These are phyloP conservation scores for Ramaria sp. DNA, from an alignment of 768 basidiomycete genomes.

Conservation along the genomic window DNA sequence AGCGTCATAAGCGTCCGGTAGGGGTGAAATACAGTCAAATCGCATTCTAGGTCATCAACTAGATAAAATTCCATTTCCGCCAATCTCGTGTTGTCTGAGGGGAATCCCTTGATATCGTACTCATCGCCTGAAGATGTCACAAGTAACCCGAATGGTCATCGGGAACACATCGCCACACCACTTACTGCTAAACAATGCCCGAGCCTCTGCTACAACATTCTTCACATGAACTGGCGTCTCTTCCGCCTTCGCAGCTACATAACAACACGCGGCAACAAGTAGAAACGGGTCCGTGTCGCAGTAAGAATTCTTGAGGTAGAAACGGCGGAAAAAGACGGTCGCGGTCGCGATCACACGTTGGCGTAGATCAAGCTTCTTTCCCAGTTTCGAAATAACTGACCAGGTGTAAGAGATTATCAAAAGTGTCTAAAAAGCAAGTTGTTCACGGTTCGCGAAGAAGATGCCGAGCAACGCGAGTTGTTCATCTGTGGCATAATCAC, in stretches of 20 bases:
- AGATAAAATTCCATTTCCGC: slow-evolving; percentile 99
- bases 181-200: slow-evolving; percentile 58
- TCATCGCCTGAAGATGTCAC: slow-evolving; percentile 36
- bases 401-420: neutral
- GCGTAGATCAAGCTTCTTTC: slow-evolving; percentile 69
- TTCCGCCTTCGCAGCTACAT: slow-evolving; percentile 95
- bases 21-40: slow-evolving; percentile 88
- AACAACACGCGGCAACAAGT: slow-evolving; percentile 87
- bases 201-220: slow-evolving; percentile 76
- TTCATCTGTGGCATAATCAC: slow-evolving; percentile 71
- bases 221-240: slow-evolving; percentile 95
- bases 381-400: slow-evolving; percentile 76
- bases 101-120: slow-evolving; percentile 70
- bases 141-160: neutral
- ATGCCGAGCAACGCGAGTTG: slow-evolving; percentile 72
- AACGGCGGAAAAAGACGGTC: slow-evolving; percentile 91
- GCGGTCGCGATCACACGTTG: slow-evolving; percentile 93
- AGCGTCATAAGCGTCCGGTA: slow-evolving; percentile 81
- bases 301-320: slow-evolving; percentile 91
- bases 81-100: slow-evolving; percentile 79
- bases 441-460: slow-evolving; percentile 74
- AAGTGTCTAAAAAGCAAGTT: neutral
- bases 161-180: neutral
- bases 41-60: slow-evolving; percentile 92
- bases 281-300: slow-evolving; percentile 94